Evolutionary conservation across 2,329 filamentous ascomycete species (phyloP), one percentile per base, ranked within the genome.

Genomic region (Phialophora tarda): DNA sequence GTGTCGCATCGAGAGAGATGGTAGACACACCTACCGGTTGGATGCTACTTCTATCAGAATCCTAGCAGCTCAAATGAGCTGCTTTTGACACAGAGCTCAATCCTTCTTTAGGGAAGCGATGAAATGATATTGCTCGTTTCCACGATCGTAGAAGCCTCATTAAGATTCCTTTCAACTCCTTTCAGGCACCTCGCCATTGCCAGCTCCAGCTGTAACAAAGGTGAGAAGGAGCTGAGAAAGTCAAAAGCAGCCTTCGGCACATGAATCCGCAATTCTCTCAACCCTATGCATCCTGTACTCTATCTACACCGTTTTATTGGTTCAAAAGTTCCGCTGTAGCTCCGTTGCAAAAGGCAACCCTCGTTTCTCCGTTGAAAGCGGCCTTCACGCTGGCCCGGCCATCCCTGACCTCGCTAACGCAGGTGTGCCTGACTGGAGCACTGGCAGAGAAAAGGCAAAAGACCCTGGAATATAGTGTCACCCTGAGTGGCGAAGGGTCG

Each of bases 111-210:
- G 30, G 28, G 24, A 44, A 56, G 56, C 17, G 28, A 64, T 53
- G 28, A 34, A 64, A 60, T 64, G 53, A 23, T 11, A 62, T 12
- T 51, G 11, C 21, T 44, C 32, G 0, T 55, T 34, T 58, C 34
- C 61, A 28, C 51, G 14, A 7, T 32, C 44, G 65, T 67, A 67
- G 65, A 62, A 61, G 61, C 24, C 59, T 54, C 21, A 44, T 44
- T 7, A 8, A 44, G 38, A 50, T 26, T 23, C 48, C 12, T n/a
- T 17, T 23, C 23, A 12, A 23, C 1, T 28, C 21, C 12, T 26
- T 26, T 51, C 23, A 24, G 17, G 48, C 48, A 17, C 48, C 48
- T 51, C 23, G 4, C 48, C 10, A 23, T 12, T 14, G 21, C 14
- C 21, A 12, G 3, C 48, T 23, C 21, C 48, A 51, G 21, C 21